A percentile compares a stretch with the other conserved stretches of the same genome.
Evolutionary conservation across 1,284 basidiomycete species (phyloP).

Genomic region (Lignosus rhinocerotis): DNA sequence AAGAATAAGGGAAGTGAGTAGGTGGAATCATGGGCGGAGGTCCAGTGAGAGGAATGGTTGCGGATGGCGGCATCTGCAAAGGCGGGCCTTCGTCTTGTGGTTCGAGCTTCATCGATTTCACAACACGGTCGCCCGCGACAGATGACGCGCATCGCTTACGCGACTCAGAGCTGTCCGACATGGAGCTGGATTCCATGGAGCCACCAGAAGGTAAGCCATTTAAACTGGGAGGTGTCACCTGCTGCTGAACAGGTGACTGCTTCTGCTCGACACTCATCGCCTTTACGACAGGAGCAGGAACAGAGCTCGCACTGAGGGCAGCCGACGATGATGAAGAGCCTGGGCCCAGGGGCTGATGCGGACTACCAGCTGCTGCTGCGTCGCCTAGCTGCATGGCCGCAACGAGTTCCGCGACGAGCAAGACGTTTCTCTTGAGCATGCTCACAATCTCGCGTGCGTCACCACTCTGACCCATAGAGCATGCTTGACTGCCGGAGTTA

Average conservation of each 20-base stretch:
- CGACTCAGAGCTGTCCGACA: constrained; percentile 32
- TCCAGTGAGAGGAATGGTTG: constrained; percentile 14
- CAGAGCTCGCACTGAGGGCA: constrained; percentile 10
- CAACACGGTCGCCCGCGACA: constrained; percentile 55
- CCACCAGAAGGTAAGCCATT: constrained; percentile 24
- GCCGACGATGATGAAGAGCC: constrained; percentile 24
- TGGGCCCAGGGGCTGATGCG: constrained; percentile 19
- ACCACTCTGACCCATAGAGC: constrained; percentile 45
- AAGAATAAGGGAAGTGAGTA: constrained; percentile 28
- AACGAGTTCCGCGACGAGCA: constrained; percentile 50
- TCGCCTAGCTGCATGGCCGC: constrained; percentile 46
- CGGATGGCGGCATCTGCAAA: constrained; percentile 26
- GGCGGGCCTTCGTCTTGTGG: constrained; percentile 53
- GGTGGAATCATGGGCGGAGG: constrained; percentile 32
- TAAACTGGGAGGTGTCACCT: constrained; percentile 22
- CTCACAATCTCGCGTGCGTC: constrained; percentile 49
- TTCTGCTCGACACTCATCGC: constrained; percentile 20
- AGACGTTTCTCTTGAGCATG: constrained; percentile 47
- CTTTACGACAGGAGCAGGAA: constrained; percentile 14
- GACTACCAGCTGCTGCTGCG: constrained; percentile 7
- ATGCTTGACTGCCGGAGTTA: constrained; percentile 48
- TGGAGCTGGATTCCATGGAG: constrained; percentile 26
- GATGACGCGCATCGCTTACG: constrained; percentile 73
- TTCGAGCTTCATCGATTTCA: constrained; percentile 69
- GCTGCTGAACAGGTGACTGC: constrained; percentile 10